Evolutionary conservation across 371 early-diverging fungal species (phyloP).

Genomic region (Apophysomyces elegans): DNA sequence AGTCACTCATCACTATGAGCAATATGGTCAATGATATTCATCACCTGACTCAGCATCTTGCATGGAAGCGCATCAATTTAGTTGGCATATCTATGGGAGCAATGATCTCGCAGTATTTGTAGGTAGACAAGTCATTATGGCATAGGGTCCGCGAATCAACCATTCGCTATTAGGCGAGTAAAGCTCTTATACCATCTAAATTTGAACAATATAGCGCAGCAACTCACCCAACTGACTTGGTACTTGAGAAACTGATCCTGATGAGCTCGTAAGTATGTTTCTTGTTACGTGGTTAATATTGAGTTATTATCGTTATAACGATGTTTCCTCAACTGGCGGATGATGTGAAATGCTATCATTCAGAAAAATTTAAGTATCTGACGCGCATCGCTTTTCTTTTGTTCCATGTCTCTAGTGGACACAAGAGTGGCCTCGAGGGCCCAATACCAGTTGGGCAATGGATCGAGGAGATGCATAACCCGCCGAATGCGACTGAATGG

Average conservation of each 20-base stretch:
- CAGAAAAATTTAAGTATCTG: not conserved
- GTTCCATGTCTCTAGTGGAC: not conserved
- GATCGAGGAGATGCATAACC: not conserved
- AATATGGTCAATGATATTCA: not conserved
- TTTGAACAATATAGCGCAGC: not conserved
- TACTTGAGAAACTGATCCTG: not conserved
- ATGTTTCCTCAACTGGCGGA: not conserved
- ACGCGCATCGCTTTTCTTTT: not conserved
- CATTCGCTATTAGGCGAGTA: not conserved
- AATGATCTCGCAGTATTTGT: not conserved
- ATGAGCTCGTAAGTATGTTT: not conserved
- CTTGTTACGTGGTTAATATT: not conserved
- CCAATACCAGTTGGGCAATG: not conserved
- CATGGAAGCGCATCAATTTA: not conserved
- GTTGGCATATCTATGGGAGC: not conserved
- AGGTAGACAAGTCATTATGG: not conserved
- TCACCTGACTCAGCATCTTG: not conserved
- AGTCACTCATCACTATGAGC: not conserved
- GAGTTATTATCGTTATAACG: not conserved
- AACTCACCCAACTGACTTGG: not conserved
- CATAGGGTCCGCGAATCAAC: not conserved
- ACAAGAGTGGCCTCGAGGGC: not conserved
- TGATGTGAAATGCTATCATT: not conserved
- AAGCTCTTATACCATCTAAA: not conserved
- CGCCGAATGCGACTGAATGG: not conserved